Evolutionary conservation across 345 rosid species (phyloP), one percentile per base, ranked within the genome.

Genomic region (Euphorbia pulcherrima): DNA sequence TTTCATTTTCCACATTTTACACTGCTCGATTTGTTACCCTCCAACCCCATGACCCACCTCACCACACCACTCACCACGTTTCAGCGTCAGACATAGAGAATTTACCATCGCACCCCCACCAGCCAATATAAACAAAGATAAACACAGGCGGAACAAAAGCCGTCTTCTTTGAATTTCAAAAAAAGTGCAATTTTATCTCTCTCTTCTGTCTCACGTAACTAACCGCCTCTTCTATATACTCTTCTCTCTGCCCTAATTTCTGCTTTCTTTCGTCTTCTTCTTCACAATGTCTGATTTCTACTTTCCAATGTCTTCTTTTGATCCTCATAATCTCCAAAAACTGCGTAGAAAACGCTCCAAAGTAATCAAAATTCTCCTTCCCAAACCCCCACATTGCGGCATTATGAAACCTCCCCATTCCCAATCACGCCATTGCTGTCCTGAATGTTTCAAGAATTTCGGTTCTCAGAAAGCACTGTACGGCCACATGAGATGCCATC

Each of bases 401-500:
- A n/a, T n/a, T n/a, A 90, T 75, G 70, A 93, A 85, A 67, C 87
- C 94, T 8, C 37, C 37, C 7, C 3, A 33, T 33, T 8, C 44
- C 1, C 44, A 39, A 9, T 44, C 13, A 11, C 50, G 50, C 18
- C 50, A 44, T 44, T 44, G 50, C 3, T 95, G 99, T 46, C 90
- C 77, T 6, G 98, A 95, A 79, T 95, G 99, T 62, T 96, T 97
- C 29, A 92, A 85, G 85, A 77, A 72, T 78, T 95, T 95, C 68
- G 86, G 90, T 90, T 95, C 99, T 0, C 78, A 81, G 96, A 53
- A 96, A 83, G 72, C 71, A 8, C 74, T 52, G 29, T 90, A 81
- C 61, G 94, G 97, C n/a, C 97, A 90, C 80, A 90, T 90, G 94
- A 81, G 90, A 78, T 81, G 85, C 65, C 97, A 90, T 53, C 97